These are phyloP conservation scores for Ascoidea rubescens DNA, from an alignment of 805 yeast genomes.

Conservation along the genomic window DNA sequence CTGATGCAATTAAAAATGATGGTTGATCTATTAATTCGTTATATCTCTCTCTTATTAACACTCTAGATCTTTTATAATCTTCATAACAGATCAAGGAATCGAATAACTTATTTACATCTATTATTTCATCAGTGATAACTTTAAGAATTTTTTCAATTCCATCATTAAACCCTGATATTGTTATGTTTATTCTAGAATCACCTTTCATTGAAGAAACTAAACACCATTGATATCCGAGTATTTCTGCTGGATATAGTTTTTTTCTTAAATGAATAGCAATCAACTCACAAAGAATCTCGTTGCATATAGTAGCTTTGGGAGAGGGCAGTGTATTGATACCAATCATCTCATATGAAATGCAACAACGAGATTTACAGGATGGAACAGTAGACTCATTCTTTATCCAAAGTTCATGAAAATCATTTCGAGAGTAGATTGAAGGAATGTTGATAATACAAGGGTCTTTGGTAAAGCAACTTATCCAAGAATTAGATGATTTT, in stretches of 20 bases:
- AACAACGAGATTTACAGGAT: slow-evolving; percentile 17
- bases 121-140: slow-evolving; percentile 20
- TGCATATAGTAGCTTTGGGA: slow-evolving; percentile 26
- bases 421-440: too few species aligned
- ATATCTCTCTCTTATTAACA: slow-evolving; percentile 32
- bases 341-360: slow-evolving; percentile 33
- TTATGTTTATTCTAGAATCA: slow-evolving; percentile 36
- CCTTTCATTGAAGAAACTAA: slow-evolving; percentile 40
- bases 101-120: slow-evolving; percentile 10
- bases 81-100: slow-evolving; percentile 11
- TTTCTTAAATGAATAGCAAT: slow-evolving; percentile 26
- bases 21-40: slow-evolving; percentile 25
- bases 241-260: slow-evolving; percentile 36
- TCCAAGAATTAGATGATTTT: too few species aligned
- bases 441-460: too few species aligned
- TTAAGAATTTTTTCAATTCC: slow-evolving; percentile 24
- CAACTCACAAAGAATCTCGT: slow-evolving; percentile 38
- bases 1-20: slow-evolving; percentile 33
- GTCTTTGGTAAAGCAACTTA: too few species aligned
- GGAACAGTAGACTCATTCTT: slow-evolving; percentile 25
- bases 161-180: slow-evolving; percentile 35
- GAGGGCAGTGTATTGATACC: slow-evolving; percentile 18
- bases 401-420: slow-evolving; percentile 45
- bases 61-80: slow-evolving; percentile 32
- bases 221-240: slow-evolving; percentile 44